Evolutionary conservation across 352 stramenopile species (phyloP), one percentile per base, ranked within the genome.

Genomic region (Pythium angustatum): DNA sequence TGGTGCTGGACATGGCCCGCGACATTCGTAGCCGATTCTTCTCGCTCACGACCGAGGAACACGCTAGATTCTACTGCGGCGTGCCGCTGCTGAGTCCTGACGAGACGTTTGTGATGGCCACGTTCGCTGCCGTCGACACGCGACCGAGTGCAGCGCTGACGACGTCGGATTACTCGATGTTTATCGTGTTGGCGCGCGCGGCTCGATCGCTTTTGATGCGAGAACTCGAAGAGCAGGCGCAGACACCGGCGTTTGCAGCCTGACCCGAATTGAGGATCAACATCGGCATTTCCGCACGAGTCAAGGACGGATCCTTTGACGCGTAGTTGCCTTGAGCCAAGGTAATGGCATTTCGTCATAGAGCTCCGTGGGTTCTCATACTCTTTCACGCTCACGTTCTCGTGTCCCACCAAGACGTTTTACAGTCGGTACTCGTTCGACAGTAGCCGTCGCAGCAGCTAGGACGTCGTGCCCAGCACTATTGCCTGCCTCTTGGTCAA

Each of bases 21-120:
- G 60, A 67, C 60, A 50, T 67, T 31, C 60, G 60, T 10, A 61
- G 60, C 26, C 50, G 60, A 11, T 28, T 44, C 30, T 67, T 67
- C 33, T 56, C 50, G 31, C 38, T 67, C 21, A 55, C 50, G 19
- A 55, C 30, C 21, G 22, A 58, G 36, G 45, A 59, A n/a, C 19
- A 57, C 7, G 60, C 27, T 2, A 28, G 60, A 5, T 67, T 67
- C 27, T 67, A 67, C 60, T 67, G 60, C 30, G 60, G 60, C 21
- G 31, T 56, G 21, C 60, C 60, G 24, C 30, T 67, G 40, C 31
- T 60, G 5, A 54, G 60, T 11, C 50, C 60, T 0, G 60, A 67
- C 60, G 50, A 61, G 14, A 61, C 38, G n/a, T 67, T 61, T 28
- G 45, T 67, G 15, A 60, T 67, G 50, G 60, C 60, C 5, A 56